Percentiles rank a stretch among this genome's conserved stretches.
These are phyloP conservation scores for Apiotrichum veenhuisii DNA, from an alignment of 1,284 basidiomycete genomes.

Conservation along the genomic window DNA sequence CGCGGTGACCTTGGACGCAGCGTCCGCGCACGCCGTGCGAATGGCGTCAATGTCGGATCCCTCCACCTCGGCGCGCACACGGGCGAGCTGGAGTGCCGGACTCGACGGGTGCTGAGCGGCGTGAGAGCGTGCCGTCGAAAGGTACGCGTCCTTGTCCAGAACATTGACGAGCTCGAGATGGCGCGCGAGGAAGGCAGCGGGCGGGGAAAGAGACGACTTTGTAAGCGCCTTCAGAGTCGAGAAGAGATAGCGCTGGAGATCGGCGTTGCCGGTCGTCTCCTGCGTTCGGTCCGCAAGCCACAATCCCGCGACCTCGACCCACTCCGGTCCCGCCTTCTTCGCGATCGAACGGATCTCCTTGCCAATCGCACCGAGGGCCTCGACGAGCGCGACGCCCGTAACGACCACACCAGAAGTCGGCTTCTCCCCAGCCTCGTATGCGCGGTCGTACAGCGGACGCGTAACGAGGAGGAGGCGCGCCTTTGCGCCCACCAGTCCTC, in stretches of 20 bases:
- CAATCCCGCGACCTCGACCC: conserved; percentile 31
- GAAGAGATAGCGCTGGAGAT: conserved; percentile 37
- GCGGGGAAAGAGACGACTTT: conserved; percentile 31
- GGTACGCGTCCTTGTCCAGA: conserved; percentile 9
- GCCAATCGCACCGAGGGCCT: conserved; percentile 41
- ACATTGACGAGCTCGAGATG: conserved; percentile 30
- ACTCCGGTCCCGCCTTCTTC: conserved; percentile 18
- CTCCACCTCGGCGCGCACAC: conserved; percentile 23
- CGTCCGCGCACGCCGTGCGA: conserved; percentile 21
- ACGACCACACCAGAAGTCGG: conserved; percentile 19
- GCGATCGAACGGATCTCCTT: conserved; percentile 30
- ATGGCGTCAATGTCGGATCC: conserved; percentile 5
- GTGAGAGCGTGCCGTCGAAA: conserved; percentile 22
- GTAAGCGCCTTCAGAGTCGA: conserved; percentile 33
- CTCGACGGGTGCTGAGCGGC: conserved; percentile 30
- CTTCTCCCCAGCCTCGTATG: conserved; percentile 34
- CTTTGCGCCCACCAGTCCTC: conserved; percentile 7
- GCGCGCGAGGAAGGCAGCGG: conserved; percentile 30
- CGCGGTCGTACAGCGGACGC: conserved; percentile 38
- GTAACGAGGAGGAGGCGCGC: conserved; percentile 35
- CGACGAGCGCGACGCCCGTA: conserved; percentile 31
- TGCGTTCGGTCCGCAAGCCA: conserved; percentile 40
- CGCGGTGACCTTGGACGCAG: conserved; percentile 18
- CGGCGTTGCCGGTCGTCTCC: conserved; percentile 22
- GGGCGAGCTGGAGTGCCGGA: conserved; percentile 27